Base-by-base conservation (phyloP, 1,139 yeast genomes). In the Nakaseomyces delphensis region DNA sequence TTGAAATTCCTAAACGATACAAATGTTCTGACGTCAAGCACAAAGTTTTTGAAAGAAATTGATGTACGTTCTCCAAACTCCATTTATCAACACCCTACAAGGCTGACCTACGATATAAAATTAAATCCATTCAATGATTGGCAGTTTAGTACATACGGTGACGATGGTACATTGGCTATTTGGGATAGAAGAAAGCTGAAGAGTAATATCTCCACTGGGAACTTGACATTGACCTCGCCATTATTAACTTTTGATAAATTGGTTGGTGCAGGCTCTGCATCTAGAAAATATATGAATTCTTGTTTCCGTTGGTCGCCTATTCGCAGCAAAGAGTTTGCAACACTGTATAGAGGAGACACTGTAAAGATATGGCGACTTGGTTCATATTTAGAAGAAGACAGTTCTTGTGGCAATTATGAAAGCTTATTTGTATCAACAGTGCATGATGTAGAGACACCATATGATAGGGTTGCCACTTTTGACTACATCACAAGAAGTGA, bases 301-400 rank as follows among this genome's bases (percentile, higher is more conserved):
- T 78, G 85, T 52, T 77, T 84, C 50, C 66, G 91, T 47, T 83
- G 81, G 65, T 83, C 94, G 3, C 71, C 81, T 2, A 69, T 76
- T 3, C 68, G 84, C 42, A 66, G 69, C 30, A 83, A 85, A 13
- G 96, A 87, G 59, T 79, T 87, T 57, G 74, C 94, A 0, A 82
- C 91, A 0, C 70, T 87, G 1, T 84, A 83, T 57, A 79, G 79
- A 49, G 95, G 95, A 11, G 83, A 80, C 43, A 65, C 79, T 41
- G 76, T 86, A 23, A 70, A 95, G 50, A 68, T 95, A 52, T 87
- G 96, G 95, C 78, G 81, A 49, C 71, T 83, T 1, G 93, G 91
- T 0, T 68, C 71, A 1, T 48, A 46, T 27, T 27, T 41, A 1
- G 48, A 47, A 1, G 43, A 43, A 1, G 43, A 37, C 32, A 48